Conservation (phyloP, 331 rosid species). For the Malus hybrid region DNA sequence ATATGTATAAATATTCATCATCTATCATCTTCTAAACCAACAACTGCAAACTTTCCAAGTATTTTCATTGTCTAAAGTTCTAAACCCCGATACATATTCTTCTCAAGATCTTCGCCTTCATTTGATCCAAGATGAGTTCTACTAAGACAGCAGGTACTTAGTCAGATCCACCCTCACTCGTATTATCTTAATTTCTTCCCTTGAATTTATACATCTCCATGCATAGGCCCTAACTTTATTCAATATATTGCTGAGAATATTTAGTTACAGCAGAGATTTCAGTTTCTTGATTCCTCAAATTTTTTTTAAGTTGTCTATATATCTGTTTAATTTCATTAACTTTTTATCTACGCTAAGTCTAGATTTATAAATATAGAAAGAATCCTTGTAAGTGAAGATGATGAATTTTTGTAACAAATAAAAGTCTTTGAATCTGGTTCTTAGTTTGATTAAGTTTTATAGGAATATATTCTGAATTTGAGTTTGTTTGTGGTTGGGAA, state of each 20-base stretch:
- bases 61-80: background rate
- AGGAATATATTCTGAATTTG: background rate
- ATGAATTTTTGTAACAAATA: background rate
- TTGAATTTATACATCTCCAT: background rate
- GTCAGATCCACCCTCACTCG: background rate
- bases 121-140: conserved; percentile 13
- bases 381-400: no score
- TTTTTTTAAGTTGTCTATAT: background rate
- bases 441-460: background rate
- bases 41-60: background rate
- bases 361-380: no score
- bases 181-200: background rate
- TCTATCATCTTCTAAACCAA: background rate
- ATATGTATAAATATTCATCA: background rate
- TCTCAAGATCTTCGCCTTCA: background rate
- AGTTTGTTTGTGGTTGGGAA: background rate
- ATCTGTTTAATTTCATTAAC: no score
- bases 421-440: background rate
- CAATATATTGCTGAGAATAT: background rate
- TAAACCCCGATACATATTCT: background rate
- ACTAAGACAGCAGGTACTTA: background rate
- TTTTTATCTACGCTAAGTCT: no score
- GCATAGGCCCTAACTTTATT: background rate
- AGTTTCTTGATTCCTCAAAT: background rate
- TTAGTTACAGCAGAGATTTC: background rate